Base-by-base conservation (phyloP, 108 stramenopile species). In the Cyclotella baltica region DNA sequence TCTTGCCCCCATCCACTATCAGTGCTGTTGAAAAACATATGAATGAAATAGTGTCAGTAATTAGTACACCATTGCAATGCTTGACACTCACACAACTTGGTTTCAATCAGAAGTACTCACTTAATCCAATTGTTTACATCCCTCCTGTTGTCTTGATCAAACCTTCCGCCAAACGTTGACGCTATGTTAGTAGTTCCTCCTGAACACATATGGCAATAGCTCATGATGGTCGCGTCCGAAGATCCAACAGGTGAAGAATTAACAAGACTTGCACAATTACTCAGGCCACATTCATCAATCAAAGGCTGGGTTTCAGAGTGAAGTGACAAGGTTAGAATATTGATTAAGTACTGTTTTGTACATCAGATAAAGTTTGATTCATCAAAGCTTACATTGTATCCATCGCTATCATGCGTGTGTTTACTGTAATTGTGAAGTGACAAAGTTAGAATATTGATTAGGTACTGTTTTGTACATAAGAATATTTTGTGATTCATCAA, bases 51-150 rank as follows among this genome's bases (percentile, higher is more conserved):
- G n/a, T n/a, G n/a, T 25, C 55, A 56, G 20, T 25, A 23, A 43
- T 43, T 56, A 23, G 22, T 56, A 10, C n/a, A n/a, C n/a, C 47
- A 6, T 2, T 16, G 47, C 18, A 56, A 56, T 2, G 3, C 22
- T 56, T 56, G 23, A 48, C 18, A 2, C 18, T 48, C 19, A n/a
- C 47, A 48, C 10, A 6, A 16, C 2, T n/a, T 48, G 6, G 2
- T 2, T 6, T 6, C 19, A 48, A n/a, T 2, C n/a, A 6, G 2
- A 56, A 27, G 20, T 5, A 56, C 3, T 56, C 55, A 56, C 25
- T 5, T 30, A 13, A 43, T 22, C 70, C 70, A 71, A 61, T 71
- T 71, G 11, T 71, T 36, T 8, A 71, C 20, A 23, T 71, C 27
- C 28, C 34, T 56, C 25, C 55, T 22, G 25, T 56, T 23, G 5